Evolutionary conservation across 225 moss, liverwort and hornwort genomes (phyloP).

Genomic region (Bryum argenteum): DNA sequence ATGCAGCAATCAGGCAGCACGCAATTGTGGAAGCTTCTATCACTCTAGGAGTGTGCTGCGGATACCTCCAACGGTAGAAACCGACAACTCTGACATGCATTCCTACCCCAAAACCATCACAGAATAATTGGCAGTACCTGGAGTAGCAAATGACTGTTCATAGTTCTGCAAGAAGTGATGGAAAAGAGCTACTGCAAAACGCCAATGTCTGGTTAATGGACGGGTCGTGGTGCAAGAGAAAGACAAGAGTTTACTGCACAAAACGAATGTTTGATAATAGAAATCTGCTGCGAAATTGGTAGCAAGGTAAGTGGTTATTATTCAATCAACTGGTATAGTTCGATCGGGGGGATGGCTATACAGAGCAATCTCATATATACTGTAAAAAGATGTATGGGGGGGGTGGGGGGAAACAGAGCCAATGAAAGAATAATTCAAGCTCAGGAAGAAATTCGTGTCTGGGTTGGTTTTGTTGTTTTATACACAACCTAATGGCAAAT

Average conservation of each 20-base stretch:
- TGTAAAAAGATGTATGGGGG: constrained; percentile 24
- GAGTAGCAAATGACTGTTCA: background rate
- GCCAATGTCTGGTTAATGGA: background rate
- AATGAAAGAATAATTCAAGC: constrained; percentile 45
- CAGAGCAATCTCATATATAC: constrained; percentile 44
- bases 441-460: constrained; percentile 33
- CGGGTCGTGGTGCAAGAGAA: background rate
- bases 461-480: constrained; percentile 23
- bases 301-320: constrained; percentile 18
- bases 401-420: constrained; percentile 24
- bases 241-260: background rate
- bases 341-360: constrained; percentile 25
- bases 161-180: no score
- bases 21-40: constrained; percentile 26
- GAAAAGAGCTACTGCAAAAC: background rate
- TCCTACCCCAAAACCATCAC: background rate
- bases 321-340: constrained; percentile 30
- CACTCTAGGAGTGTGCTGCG: constrained; percentile 4
- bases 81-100: constrained; percentile 15
- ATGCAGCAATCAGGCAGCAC: constrained; percentile 25
- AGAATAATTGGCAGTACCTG: background rate
- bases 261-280: background rate
- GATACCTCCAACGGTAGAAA: constrained; percentile 7
- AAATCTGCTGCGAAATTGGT: background rate
- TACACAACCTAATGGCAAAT: constrained; percentile 32